phyloP scores from a whole-genome alignment of 2,329 filamentous ascomycete species.

The Conoideocrella luteorostrata region DNA sequence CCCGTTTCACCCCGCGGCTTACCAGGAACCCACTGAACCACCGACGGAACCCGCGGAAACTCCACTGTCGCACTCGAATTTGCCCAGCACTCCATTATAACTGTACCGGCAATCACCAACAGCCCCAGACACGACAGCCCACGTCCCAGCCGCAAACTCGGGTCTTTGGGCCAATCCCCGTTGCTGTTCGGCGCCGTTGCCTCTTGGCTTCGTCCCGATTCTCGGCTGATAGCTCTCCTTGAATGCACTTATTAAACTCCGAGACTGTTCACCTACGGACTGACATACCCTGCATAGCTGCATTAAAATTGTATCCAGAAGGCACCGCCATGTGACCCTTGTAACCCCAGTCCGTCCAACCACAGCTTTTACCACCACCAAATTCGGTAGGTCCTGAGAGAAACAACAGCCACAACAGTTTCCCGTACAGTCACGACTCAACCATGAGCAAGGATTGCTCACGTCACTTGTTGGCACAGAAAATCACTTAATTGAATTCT shows the following conservation, averaged over 20 bases:
- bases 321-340: too few relatives aligned
- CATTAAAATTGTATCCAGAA: slow-evolving; percentile 1
- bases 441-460: too few relatives aligned
- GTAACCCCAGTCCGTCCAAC: slow-evolving; percentile 3
- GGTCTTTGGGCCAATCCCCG: too few relatives aligned
- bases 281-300: slow-evolving; percentile 1
- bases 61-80: background rate
- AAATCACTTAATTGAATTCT: too few relatives aligned
- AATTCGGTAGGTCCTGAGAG: slow-evolving; percentile 7
- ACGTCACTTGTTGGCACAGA: too few relatives aligned
- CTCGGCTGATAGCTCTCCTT: slow-evolving; percentile 1
- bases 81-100: too few relatives aligned
- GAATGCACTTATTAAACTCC: background rate
- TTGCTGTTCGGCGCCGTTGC: too few relatives aligned
- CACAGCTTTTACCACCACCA: background rate
- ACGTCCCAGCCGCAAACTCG: too few relatives aligned
- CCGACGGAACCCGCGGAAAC: slow-evolving; percentile 10
- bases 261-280: background rate
- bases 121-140: too few relatives aligned
- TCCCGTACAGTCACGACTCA: too few relatives aligned
- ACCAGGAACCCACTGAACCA: slow-evolving; percentile 2
- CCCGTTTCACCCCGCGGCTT: slow-evolving; percentile 2
- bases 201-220: background rate
- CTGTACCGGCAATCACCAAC: too few relatives aligned
- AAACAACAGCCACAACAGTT: background rate